Evolutionary conservation across 495 filamentous ascomycete genomes (phyloP).

Genomic region (Penicillium manginii): DNA sequence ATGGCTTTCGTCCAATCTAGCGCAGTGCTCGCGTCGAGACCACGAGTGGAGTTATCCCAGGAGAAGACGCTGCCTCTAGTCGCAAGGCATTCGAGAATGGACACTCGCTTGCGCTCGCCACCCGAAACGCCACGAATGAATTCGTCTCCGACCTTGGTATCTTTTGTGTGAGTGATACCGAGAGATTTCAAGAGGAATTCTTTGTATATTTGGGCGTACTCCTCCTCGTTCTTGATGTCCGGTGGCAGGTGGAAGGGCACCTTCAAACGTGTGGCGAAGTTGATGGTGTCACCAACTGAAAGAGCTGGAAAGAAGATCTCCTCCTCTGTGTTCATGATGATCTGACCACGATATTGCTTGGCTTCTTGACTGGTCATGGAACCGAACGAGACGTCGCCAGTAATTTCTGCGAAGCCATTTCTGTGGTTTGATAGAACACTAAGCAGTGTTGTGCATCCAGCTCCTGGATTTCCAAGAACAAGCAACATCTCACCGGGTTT

Average conservation of each 20-base stretch:
- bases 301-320: slow-evolving; percentile 71
- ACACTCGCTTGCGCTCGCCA: slow-evolving; percentile 76
- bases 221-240: slow-evolving; percentile 45
- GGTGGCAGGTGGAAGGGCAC: slow-evolving; percentile 34
- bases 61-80: slow-evolving; percentile 59
- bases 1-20: slow-evolving; percentile 54
- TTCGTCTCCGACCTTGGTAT: slow-evolving; percentile 79
- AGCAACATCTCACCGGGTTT: no score
- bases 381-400: slow-evolving; percentile 62
- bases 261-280: slow-evolving; percentile 58
- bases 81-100: slow-evolving; percentile 66
- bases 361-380: slow-evolving; percentile 57
- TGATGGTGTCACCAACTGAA: slow-evolving; percentile 71
- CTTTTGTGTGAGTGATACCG: slow-evolving; percentile 75
- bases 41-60: slow-evolving; percentile 66
- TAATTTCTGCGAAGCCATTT: slow-evolving; percentile 54
- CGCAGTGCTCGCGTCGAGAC: slow-evolving; percentile 63
- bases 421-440: no score
- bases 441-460: no score
- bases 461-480: no score
- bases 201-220: slow-evolving; percentile 50
- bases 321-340: slow-evolving; percentile 71
- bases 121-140: slow-evolving; percentile 81
- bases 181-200: slow-evolving; percentile 70
- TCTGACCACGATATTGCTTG: slow-evolving; percentile 66